Conservation (phyloP, 1,139 yeast genomes). For the Magnusiomyces ingens region DNA sequence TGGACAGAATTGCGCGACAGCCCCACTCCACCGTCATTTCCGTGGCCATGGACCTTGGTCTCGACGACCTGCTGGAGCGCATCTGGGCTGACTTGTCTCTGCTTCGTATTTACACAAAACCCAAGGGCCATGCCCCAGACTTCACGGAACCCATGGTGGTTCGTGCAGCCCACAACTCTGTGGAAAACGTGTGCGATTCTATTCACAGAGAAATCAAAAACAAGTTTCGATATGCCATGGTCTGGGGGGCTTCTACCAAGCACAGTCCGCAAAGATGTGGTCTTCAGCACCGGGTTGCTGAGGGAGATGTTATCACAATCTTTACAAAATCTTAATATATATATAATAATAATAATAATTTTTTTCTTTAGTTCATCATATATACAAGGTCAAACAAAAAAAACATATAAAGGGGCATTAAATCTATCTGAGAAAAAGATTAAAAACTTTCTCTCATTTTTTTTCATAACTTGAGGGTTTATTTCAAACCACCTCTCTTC, state of each 20-base stretch:
- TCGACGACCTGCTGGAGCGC: conserved; percentile 81
- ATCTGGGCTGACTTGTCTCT: conserved; percentile 86
- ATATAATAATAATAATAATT: neutral
- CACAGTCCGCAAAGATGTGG: conserved; percentile 98
- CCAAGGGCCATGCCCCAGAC: conserved; percentile 74
- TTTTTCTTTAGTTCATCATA: neutral
- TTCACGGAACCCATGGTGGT: conserved; percentile 90
- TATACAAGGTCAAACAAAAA: too few species aligned
- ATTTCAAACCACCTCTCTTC: conserved; percentile 57
- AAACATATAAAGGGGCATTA: too few species aligned
- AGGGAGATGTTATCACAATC: conserved; percentile 90
- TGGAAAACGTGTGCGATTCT: conserved; percentile 84
- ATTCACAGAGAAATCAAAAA: conserved; percentile 90
- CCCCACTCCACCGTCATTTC: conserved; percentile 93
- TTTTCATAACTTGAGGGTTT: conserved; percentile 17
- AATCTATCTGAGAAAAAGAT: neutral
- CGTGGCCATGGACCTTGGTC: conserved; percentile 79
- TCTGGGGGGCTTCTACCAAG: conserved; percentile 94
- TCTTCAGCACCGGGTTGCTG: conserved; percentile 69
- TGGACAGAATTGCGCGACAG: conserved; percentile 82
- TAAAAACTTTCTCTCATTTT: neutral
- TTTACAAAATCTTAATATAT: conserved; percentile 52
- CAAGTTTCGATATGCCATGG: conserved; percentile 87
- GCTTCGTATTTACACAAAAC: conserved; percentile 77
- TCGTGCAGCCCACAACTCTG: conserved; percentile 60